Conservation (phyloP, 768 basidiomycete species). For the Boletus coccyginus region DNA sequence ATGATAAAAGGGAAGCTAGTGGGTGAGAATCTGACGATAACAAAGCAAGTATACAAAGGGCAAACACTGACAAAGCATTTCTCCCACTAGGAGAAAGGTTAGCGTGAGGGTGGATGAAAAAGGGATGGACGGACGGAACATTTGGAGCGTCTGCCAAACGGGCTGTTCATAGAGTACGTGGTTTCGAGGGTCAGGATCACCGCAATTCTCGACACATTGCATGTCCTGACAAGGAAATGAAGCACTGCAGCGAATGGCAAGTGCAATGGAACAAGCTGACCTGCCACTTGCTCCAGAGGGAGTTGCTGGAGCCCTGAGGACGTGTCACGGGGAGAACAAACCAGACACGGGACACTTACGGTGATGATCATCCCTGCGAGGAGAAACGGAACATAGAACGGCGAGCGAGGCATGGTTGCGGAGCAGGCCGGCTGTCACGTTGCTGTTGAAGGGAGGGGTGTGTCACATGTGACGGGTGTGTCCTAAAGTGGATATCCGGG, state of each 20-base stretch:
- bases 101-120: constrained; percentile 16
- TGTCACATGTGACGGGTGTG: constrained; percentile 20
- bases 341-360: constrained; percentile 35
- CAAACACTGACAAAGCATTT: constrained; percentile 79
- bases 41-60: constrained; percentile 9
- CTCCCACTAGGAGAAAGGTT: constrained; percentile 68
- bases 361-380: constrained; percentile 93
- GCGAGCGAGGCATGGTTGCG: constrained; percentile 54
- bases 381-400: constrained; percentile 71
- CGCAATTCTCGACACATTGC: constrained; percentile 97
- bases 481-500: not conserved
- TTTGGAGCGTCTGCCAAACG: constrained; percentile 89
- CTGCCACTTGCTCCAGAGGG: constrained; percentile 84
- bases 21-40: constrained; percentile 17
- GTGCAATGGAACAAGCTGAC: constrained; percentile 30
- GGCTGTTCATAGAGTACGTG: constrained; percentile 90
- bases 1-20: constrained; percentile 17
- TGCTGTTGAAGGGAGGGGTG: not conserved
- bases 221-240: constrained; percentile 61
- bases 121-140: constrained; percentile 65
- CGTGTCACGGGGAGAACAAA: not conserved
- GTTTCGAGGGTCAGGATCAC: constrained; percentile 53
- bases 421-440: constrained; percentile 6
- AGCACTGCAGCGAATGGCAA: not conserved
- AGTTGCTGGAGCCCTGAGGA: constrained; percentile 71